phyloP scores from a whole-genome alignment of 306 rosid species.

The Psophocarpus tetragonolobus region DNA sequence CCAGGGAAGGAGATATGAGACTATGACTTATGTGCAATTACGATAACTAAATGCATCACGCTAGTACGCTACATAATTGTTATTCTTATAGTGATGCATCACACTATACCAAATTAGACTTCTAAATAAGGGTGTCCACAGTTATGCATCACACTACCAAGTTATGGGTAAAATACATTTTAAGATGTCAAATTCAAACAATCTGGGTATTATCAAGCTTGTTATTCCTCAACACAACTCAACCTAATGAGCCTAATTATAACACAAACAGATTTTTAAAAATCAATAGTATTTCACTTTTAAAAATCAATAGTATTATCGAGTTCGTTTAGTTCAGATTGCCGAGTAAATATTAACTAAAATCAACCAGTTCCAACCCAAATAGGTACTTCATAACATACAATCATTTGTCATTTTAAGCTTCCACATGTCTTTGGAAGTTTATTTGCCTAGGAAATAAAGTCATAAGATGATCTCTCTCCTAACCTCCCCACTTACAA shows the following conservation, averaged over 20 bases:
- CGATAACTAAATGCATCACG: not conserved
- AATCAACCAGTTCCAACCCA: not conserved
- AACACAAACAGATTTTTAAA: not conserved
- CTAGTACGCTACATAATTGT: not conserved
- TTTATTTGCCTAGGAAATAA: not conserved
- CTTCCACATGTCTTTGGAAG: not conserved
- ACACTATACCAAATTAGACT: not conserved
- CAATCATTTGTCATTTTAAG: not conserved
- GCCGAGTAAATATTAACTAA: not conserved
- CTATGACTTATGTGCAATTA: not conserved
- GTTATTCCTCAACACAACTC: not conserved
- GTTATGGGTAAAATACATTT: not conserved
- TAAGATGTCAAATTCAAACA: not conserved
- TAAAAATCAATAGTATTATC: not conserved
- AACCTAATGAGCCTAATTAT: not conserved
- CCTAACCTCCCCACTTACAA: too few relatives aligned
- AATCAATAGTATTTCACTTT: not conserved
- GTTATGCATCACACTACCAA: not conserved
- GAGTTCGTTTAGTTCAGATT: not conserved
- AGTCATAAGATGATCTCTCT: too few relatives aligned
- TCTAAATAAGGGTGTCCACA: not conserved
- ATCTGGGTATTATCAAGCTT: not conserved
- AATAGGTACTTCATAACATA: not conserved
- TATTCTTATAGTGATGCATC: not conserved
- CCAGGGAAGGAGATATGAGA: not conserved